Evolutionary conservation across 331 rosid species (phyloP), one percentile per base, ranked within the genome.

Genomic region (Malus hybrid): DNA sequence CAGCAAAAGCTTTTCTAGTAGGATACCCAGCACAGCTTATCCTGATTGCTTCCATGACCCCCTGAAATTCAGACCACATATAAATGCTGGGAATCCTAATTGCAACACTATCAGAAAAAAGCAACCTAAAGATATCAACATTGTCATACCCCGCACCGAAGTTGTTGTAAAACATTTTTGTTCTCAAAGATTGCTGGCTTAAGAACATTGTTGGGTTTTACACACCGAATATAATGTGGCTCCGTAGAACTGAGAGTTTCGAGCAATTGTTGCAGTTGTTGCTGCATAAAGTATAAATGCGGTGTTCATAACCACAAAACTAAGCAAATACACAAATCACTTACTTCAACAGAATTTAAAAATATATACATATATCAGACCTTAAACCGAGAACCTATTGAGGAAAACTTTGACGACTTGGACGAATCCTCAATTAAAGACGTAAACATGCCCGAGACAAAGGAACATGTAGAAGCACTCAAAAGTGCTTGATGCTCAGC

Each of bases 11-110:
- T 85, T 92, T 95, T 84, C 99, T 90, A 65, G 99, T 92, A 32
- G 99, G 99, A 83, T 76, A 95, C 67, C 99, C 99, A n/a, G 99
- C 99, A 77, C 99, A 95, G 81, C 99, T 95, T 67, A 95, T 95
- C 87, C 99, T 89, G 70, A 95, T 95, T 77, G 99, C 99, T 79
- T 95, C 99, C 99, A 95, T 95, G 77, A 95, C 99, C 76, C 99
- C 99, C 99, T 95, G 72, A 44, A 66, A 76, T 73, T 59, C 36
- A 68, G 55, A 64, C 63, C 70, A 22, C 46, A 46, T 70, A 71
- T 36, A 66, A 61, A 73, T 34, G 34, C 56, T n/a, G 46, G 75
- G 62, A 72, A 77, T 70, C 70, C 69, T 46, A 72, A 63, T 42
- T 54, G 48, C 46, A 75, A 39, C 50, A 69, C 73, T 64, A 67